phyloP scores from a whole-genome alignment of 2,329 filamentous ascomycete genomes.

The Volutella citrinella region DNA sequence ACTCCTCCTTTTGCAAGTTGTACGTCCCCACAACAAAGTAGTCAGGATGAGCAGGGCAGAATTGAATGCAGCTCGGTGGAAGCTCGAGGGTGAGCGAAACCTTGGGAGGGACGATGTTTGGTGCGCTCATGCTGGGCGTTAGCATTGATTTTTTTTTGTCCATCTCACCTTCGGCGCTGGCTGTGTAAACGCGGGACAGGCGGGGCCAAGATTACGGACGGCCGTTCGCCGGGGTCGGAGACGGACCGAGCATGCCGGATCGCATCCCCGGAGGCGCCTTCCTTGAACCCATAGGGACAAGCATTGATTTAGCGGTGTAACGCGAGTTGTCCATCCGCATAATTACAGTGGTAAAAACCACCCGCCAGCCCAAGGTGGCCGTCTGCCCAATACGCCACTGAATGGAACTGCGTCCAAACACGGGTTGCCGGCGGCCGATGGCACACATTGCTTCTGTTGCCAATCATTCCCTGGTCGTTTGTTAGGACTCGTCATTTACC shows the following conservation, averaged over 20 bases:
- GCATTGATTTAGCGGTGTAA: too few relatives aligned
- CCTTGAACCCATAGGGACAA: background rate
- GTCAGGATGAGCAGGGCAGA: slow-evolving; percentile 59
- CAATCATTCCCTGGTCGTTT: too few relatives aligned
- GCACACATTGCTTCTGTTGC: too few relatives aligned
- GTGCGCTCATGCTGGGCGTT: slow-evolving; percentile 17
- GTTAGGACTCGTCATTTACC: too few relatives aligned
- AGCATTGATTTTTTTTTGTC: background rate
- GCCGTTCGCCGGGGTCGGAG: slow-evolving; percentile 13
- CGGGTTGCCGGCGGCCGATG: too few relatives aligned
- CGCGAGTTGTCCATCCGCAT: too few relatives aligned
- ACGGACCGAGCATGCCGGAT: slow-evolving; percentile 7
- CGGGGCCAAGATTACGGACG: slow-evolving; percentile 19
- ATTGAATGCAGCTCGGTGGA: slow-evolving; percentile 76
- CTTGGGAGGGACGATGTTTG: slow-evolving; percentile 37
- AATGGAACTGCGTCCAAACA: too few relatives aligned
- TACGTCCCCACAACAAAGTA: slow-evolving; percentile 85
- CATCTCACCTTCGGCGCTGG: background rate
- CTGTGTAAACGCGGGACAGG: slow-evolving; percentile 9
- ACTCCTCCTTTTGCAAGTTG: slow-evolving; percentile 57
- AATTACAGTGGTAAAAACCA: too few relatives aligned
- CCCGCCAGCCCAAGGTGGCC: too few relatives aligned
- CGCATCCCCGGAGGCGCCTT: slow-evolving; percentile 1
- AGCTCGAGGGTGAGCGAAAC: slow-evolving; percentile 56
- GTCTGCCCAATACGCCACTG: too few relatives aligned